Base-by-base conservation (phyloP, 1,139 yeast species). In the Geotrichum histeridarum region DNA sequence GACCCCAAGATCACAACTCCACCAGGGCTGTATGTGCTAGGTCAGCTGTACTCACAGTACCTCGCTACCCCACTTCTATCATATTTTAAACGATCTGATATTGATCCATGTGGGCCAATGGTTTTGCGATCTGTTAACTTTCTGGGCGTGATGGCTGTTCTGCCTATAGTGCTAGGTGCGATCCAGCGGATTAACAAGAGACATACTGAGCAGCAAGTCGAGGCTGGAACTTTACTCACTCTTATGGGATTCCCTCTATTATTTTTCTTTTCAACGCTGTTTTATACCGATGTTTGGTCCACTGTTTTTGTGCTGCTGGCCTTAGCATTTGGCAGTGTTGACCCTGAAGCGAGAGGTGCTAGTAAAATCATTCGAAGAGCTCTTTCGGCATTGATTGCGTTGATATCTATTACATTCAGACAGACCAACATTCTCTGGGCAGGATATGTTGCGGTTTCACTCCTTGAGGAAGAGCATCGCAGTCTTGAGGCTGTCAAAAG, bases 271-370 rank as follows among this genome's bases (percentile, higher is more conserved):
- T 83, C 85, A 62, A 81, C 83, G 49, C 71, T 93, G 48, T 94
- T 83, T 70, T 94, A 93, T 70, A 93, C 99, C 0, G 99, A 93
- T 68, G 84, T 90, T 1, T 90, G 97, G 97, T 81, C 97, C 0
- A 80, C 94, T 0, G 77, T 86, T 0, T 71, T 88, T 44, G 78
- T 91, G 8, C 60, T 87, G 50, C 77, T 71, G 39, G 77, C 79
- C 35, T 75, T 75, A 65, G 75, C 71, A 30, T 67, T 73, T 41
- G 81, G 67, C 2, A 68, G 56, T 43, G 48, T 33, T 27, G 45
- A 36, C 22, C 48, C 43, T 27, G 17, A 36, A 33, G 14, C 37
- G 51, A 61, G 33, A 54, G 8, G 55, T 47, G 17, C 45, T 42
- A 6, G 22, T 22, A 14, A 31, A 12, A 11, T 53, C 33, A 8